Evolutionary conservation across 2,329 filamentous ascomycete genomes (phyloP), one percentile per base, ranked within the genome.

Genomic region (Sporothrix pseudoabietina): DNA sequence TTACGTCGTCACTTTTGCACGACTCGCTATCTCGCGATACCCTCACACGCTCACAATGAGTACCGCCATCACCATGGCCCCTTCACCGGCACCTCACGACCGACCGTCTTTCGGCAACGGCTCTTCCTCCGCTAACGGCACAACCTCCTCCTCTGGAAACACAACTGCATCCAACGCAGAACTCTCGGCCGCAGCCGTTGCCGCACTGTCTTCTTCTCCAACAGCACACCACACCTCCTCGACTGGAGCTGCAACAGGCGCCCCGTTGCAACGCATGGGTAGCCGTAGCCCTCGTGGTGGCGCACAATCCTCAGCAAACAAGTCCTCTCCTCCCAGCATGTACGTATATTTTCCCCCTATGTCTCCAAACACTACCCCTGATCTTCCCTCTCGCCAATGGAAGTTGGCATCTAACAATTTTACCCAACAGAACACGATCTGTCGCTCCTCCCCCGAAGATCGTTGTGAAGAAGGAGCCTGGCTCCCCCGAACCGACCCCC

Each of bases 391-490:
- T 41, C 39, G 52, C 8, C 22, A 39, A 35, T 26, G 26, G 26
- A 22, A 6, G 16, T 6, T n/a, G 8, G 14, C 5, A n/a, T 14
- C 12, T 71, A 10, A n/a, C 35, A n/a, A 35, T 49, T 39, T 9
- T 52, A 7, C 16, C 26, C 19, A 54, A 59, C 14, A 85, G 85
- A 77, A 80, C 85, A 82, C 86, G 86, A 83, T 85, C 82, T 85
- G 87, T 80, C 82, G 84, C 81, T 81, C 86, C 83, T 63, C 82
- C 83, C 39, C 92, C 93, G 55, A 94, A 93, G 83, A 97, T 98
- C 76, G 88, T 97, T 76, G 94, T 99, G 74, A 98, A 98, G 86
- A 98, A 98, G 83, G 96, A 99, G 82, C 94, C 94, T 47, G 89
- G 92, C 57, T 98, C 95, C 65, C 95, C 95, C 71, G 92, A 92